Conservation (phyloP, 2,329 filamentous ascomycete genomes). For the Pezicula rhizophila region DNA sequence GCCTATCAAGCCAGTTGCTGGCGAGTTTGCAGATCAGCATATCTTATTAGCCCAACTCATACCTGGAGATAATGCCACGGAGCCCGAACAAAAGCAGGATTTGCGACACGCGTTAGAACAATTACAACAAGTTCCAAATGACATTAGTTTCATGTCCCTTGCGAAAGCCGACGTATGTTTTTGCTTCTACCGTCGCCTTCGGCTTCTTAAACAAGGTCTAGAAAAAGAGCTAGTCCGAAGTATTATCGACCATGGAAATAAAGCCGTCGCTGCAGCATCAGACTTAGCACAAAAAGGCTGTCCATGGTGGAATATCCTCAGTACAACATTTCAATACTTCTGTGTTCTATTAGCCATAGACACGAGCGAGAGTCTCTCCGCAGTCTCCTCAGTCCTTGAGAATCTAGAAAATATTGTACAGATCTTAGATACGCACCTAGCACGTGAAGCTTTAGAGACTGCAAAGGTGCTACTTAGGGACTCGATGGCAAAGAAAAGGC, state of each 20-base stretch:
- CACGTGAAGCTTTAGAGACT: conserved; percentile 28
- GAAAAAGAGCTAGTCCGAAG: conserved; percentile 31
- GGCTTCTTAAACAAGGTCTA: conserved; percentile 31
- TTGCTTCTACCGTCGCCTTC: conserved; percentile 33
- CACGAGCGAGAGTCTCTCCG: conserved; percentile 29
- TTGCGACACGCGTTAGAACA: conserved; percentile 4
- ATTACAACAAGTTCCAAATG: conserved; percentile 6
- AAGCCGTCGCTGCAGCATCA: conserved; percentile 28
- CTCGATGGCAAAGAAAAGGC: conserved; percentile 21
- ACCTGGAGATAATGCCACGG: conserved; percentile 2
- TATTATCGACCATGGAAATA: conserved; percentile 29
- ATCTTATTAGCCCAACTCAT: conserved; percentile 6
- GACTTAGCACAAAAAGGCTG: conserved; percentile 27
- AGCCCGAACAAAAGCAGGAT: not conserved
- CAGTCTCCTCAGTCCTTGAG: conserved; percentile 31
- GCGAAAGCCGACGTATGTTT: conserved; percentile 26
- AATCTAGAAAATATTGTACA: conserved; percentile 31
- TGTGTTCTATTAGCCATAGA: conserved; percentile 35
- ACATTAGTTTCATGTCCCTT: conserved; percentile 28
- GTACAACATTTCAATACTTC: conserved; percentile 35
- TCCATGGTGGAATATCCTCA: conserved; percentile 38
- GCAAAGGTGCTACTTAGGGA: conserved; percentile 20
- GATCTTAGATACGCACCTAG: conserved; percentile 25
- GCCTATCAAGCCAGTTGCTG: not conserved
- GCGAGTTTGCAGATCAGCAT: conserved; percentile 1